These are phyloP conservation scores for Sporisorium sorghi DNA, from an alignment of 1,284 basidiomycete genomes.

Conservation along the genomic window DNA sequence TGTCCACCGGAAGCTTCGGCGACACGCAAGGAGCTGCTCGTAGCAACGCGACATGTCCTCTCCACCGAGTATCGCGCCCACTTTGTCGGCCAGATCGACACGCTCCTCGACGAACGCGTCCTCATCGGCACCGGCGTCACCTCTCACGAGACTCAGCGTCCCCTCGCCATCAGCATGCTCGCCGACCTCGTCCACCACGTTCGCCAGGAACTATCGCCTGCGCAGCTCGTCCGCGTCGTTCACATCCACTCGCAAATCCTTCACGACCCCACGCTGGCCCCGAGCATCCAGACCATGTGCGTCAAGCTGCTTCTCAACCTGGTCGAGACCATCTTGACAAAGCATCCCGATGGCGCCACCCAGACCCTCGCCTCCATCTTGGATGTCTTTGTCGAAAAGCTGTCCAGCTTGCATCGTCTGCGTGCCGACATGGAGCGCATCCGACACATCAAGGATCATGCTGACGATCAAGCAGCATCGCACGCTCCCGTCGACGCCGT, in stretches of 20 bases:
- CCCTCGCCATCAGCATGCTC: slow-evolving; percentile 86
- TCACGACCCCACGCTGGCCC: slow-evolving; percentile 86
- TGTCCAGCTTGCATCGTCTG: slow-evolving; percentile 78
- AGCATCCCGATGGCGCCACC: slow-evolving; percentile 73
- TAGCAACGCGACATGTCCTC: slow-evolving; percentile 91
- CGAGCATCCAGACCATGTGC: slow-evolving; percentile 87
- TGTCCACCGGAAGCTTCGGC: slow-evolving; percentile 88
- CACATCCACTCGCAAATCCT: slow-evolving; percentile 88
- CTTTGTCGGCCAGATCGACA: slow-evolving; percentile 86
- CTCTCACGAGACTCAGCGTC: slow-evolving; percentile 82
- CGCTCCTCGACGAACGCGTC: slow-evolving; percentile 90
- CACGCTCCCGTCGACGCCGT: slow-evolving; percentile 42
- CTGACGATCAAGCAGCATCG: slow-evolving; percentile 10
- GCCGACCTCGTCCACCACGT: slow-evolving; percentile 95
- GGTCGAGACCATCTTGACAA: slow-evolving; percentile 80
- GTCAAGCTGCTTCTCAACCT: slow-evolving; percentile 93
- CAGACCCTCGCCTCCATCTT: slow-evolving; percentile 81
- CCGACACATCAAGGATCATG: slow-evolving; percentile 38
- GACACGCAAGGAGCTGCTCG: slow-evolving; percentile 83
- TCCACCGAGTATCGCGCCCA: slow-evolving; percentile 83
- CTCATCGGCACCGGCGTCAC: slow-evolving; percentile 83
- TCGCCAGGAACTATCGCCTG: slow-evolving; percentile 81
- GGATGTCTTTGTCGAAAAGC: slow-evolving; percentile 85
- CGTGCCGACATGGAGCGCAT: slow-evolving; percentile 54
- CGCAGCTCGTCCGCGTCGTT: slow-evolving; percentile 84